Percentiles rank a stretch among this genome's conserved stretches.
These are phyloP conservation scores for Aspergillus sp. DNA, from an alignment of 2,329 filamentous ascomycete genomes.

Conservation along the genomic window DNA sequence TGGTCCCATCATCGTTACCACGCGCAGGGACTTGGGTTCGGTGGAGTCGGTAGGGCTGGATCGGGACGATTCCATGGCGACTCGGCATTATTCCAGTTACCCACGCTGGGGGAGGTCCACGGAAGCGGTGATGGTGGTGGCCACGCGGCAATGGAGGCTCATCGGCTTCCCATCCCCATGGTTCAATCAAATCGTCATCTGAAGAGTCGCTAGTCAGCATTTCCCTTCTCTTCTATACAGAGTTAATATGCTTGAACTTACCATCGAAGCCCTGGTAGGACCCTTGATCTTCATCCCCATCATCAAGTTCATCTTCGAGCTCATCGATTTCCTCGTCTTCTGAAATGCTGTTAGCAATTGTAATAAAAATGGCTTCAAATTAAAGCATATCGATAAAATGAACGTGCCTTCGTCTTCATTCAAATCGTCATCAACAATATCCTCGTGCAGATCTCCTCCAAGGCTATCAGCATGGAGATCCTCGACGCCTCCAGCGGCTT, in stretches of 20 bases:
- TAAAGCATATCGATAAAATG: neutral
- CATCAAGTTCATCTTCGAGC: constrained; percentile 42
- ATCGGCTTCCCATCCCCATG: constrained; percentile 49
- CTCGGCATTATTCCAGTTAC: constrained; percentile 56
- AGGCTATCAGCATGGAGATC: constrained; percentile 42
- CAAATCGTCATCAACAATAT: constrained; percentile 52
- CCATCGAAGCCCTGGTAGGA: constrained; percentile 35
- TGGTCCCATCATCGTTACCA: constrained; percentile 72
- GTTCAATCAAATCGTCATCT: constrained; percentile 36
- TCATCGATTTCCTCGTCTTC: constrained; percentile 55
- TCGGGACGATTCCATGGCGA: constrained; percentile 37
- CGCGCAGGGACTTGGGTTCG: constrained; percentile 45
- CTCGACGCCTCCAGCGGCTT: constrained; percentile 38
- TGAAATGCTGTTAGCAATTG: constrained; percentile 31
- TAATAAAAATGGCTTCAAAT: neutral
- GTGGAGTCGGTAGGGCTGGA: constrained; percentile 41
- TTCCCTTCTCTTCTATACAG: neutral
- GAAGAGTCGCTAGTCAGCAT: constrained; percentile 25
- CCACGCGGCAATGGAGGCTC: constrained; percentile 46
- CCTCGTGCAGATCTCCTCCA: constrained; percentile 44
- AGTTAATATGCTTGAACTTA: constrained; percentile 11
- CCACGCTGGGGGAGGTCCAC: constrained; percentile 57
- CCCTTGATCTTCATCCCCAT: constrained; percentile 41
- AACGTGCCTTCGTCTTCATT: constrained; percentile 52
- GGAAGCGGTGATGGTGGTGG: constrained; percentile 51